These are phyloP conservation scores for Ogataea kodamae DNA, from an alignment of 805 yeast species.

Conservation along the genomic window DNA sequence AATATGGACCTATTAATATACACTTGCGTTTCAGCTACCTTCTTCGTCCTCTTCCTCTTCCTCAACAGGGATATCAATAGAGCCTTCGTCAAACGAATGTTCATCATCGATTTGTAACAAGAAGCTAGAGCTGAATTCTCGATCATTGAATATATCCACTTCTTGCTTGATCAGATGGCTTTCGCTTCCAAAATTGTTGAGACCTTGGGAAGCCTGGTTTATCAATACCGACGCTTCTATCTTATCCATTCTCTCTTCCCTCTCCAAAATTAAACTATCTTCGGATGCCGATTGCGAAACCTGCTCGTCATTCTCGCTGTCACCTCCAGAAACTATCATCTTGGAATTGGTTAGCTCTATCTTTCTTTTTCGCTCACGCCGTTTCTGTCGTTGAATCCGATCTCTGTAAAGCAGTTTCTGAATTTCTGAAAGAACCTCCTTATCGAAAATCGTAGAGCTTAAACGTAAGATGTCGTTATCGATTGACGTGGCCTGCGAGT, in stretches of 20 bases:
- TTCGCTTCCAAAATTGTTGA: too few relatives aligned
- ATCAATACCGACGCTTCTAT: conserved; percentile 3
- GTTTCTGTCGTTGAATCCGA: conserved; percentile 14
- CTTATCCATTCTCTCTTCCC: conserved; percentile 9
- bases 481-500: conserved; percentile 4
- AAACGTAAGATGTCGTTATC: conserved; percentile 18
- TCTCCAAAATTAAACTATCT: too few relatives aligned
- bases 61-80: conserved; percentile 19
- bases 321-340: too few relatives aligned
- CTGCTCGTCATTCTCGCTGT: too few relatives aligned
- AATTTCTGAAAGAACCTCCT: conserved; percentile 26
- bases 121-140: conserved; percentile 17
- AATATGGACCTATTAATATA: too few relatives aligned
- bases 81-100: conserved; percentile 10
- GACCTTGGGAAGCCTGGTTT: too few relatives aligned
- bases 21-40: neutral
- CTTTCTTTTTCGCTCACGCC: conserved; percentile 7
- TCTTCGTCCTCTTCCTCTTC: conserved; percentile 20
- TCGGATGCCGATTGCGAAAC: too few relatives aligned
- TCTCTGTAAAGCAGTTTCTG: conserved; percentile 25
- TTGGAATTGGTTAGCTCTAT: too few relatives aligned
- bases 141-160: conserved; percentile 14
- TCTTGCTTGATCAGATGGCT: too few relatives aligned
- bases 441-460: conserved; percentile 18
- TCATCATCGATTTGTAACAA: conserved; percentile 10